Evolutionary conservation across 2,329 filamentous ascomycete species (phyloP).

Genomic region (Aspergillus cejpii): DNA sequence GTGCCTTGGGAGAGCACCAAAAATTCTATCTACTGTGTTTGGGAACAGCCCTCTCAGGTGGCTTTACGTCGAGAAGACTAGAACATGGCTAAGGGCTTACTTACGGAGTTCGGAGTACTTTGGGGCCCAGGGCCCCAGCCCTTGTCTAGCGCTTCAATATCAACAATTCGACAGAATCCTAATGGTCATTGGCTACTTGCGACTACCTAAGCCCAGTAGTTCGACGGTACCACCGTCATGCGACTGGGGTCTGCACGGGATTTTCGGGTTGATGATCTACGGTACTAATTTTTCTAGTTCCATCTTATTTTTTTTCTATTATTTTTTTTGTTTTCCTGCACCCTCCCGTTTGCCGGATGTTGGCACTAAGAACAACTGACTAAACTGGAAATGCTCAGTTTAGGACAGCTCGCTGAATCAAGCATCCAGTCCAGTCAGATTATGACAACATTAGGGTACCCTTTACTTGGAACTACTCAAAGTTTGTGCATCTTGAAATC

Average conservation of each 20-base stretch:
- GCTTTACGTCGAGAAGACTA: constrained; percentile 16
- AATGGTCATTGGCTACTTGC: constrained; percentile 21
- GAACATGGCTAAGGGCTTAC: no score
- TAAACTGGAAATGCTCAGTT: not conserved
- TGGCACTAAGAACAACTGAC: constrained; percentile 15
- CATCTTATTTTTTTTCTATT: constrained; percentile 27
- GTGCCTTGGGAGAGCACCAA: constrained; percentile 19
- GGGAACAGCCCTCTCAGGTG: constrained; percentile 10
- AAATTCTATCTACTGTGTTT: constrained; percentile 3
- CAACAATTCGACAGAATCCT: constrained; percentile 8
- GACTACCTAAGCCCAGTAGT: constrained; percentile 25
- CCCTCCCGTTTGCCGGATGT: constrained; percentile 29
- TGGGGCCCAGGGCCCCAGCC: no score
- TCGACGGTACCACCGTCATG: constrained; percentile 25
- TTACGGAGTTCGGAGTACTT: no score
- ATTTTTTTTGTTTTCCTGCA: constrained; percentile 17
- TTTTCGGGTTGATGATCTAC: constrained; percentile 29
- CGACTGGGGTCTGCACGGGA: constrained; percentile 32
- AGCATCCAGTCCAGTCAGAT: constrained; percentile 7
- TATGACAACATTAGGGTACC: constrained; percentile 15
- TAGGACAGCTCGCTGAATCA: constrained; percentile 25
- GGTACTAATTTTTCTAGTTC: constrained; percentile 30
- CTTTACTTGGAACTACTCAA: constrained; percentile 19
- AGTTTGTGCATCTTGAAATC: constrained; percentile 21
- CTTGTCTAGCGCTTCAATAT: constrained; percentile 12